These are phyloP conservation scores for Fusarium neocosmosporiellum DNA, from an alignment of 2,329 filamentous ascomycete genomes.

Conservation along the genomic window DNA sequence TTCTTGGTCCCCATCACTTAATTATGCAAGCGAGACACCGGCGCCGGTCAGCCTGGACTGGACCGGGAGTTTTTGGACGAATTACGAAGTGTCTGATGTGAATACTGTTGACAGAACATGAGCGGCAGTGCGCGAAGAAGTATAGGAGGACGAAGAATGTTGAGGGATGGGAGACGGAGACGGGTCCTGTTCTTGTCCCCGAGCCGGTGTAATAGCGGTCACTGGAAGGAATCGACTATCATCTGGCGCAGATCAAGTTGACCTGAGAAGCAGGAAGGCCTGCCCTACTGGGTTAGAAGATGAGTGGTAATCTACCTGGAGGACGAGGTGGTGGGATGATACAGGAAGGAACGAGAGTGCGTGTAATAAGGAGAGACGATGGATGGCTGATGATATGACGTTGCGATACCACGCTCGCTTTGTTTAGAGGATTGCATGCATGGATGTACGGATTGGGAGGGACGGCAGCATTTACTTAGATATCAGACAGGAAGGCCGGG, in stretches of 20 bases:
- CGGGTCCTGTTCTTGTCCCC: neutral
- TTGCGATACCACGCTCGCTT: constrained; percentile 41
- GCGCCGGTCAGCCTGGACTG: neutral
- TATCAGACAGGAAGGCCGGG: constrained; percentile 22
- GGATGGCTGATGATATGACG: constrained; percentile 38
- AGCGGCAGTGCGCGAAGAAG: neutral
- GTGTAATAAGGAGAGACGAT: constrained; percentile 23
- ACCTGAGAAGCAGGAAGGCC: neutral
- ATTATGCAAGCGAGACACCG: constrained; percentile 4
- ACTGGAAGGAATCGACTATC: constrained; percentile 8
- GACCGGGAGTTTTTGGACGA: constrained; percentile 3
- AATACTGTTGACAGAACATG: neutral
- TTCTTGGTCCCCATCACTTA: constrained; percentile 80
- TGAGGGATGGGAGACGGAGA: neutral
- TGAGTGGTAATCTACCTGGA: constrained; percentile 10
- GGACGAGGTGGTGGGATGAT: neutral
- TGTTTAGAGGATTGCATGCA: constrained; percentile 38
- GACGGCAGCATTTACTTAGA: constrained; percentile 36
- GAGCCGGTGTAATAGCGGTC: constrained; percentile 2
- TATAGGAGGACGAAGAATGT: neutral
- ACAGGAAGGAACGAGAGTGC: constrained; percentile 17
- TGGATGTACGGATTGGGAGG: constrained; percentile 26
- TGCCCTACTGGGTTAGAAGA: neutral
- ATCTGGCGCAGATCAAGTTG: neutral
- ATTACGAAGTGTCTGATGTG: constrained; percentile 15